phyloP scores from a whole-genome alignment of 768 basidiomycete genomes.

The Chiua virens region DNA sequence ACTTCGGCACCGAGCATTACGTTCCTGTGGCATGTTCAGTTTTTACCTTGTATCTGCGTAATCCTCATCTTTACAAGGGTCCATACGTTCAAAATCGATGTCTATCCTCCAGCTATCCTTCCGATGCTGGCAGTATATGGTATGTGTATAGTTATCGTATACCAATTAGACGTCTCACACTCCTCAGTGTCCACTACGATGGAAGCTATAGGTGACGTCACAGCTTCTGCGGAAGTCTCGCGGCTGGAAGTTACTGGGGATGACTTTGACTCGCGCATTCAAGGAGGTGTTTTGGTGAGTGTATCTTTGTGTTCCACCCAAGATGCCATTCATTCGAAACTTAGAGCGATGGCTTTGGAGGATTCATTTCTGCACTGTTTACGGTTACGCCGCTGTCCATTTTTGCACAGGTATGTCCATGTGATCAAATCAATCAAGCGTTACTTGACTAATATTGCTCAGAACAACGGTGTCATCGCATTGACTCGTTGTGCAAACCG shows the following conservation, averaged over 20 bases:
- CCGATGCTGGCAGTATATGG: slow-evolving; percentile 63
- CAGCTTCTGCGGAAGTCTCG: slow-evolving; percentile 81
- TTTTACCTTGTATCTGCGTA: background rate
- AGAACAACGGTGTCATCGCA: slow-evolving; percentile 82
- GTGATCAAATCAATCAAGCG: background rate
- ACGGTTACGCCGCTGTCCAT: slow-evolving; percentile 79
- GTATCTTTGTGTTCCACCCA: background rate
- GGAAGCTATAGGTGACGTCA: slow-evolving; percentile 86
- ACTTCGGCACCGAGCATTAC: slow-evolving; percentile 72
- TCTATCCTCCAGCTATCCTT: slow-evolving; percentile 70
- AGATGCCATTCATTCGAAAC: background rate
- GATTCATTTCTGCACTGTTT: slow-evolving; percentile 76
- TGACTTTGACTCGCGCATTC: slow-evolving; percentile 79
- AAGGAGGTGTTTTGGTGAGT: slow-evolving; percentile 73
- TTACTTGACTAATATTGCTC: background rate
- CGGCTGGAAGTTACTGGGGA: slow-evolving; percentile 68
- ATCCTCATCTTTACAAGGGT: slow-evolving; percentile 44
- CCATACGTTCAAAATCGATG: slow-evolving; percentile 69
- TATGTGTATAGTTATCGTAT: slow-evolving; percentile 15
- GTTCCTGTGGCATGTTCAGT: slow-evolving; percentile 60
- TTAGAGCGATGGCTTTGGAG: slow-evolving; percentile 77
- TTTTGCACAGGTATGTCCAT: slow-evolving; percentile 57
- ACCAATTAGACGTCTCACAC: slow-evolving; percentile 3
- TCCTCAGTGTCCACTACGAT: slow-evolving; percentile 64
- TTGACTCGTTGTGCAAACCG: slow-evolving; percentile 85